Conservation (phyloP, 2,329 filamentous ascomycete species). For the Exophiala sideris region DNA sequence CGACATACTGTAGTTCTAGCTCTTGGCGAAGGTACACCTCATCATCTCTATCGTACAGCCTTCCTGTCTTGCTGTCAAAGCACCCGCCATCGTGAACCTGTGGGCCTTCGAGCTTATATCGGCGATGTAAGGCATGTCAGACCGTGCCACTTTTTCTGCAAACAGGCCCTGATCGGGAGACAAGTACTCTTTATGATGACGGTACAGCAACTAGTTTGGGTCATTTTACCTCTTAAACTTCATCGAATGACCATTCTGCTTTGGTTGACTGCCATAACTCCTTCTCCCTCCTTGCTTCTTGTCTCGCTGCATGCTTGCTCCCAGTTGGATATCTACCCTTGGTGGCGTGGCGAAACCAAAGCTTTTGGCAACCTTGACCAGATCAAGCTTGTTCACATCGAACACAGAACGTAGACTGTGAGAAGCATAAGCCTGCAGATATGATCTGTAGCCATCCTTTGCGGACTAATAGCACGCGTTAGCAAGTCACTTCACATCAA, state of each 20-base stretch:
- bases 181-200: too few species aligned
- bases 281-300: slow-evolving; percentile 67
- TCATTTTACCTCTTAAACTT: slow-evolving; percentile 52
- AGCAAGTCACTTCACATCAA: slow-evolving; percentile 9
- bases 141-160: too few species aligned
- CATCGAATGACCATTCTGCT: slow-evolving; percentile 48
- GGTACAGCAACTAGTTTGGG: slow-evolving; percentile 24
- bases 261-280: slow-evolving; percentile 75
- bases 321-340: slow-evolving; percentile 73
- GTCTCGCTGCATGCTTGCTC: slow-evolving; percentile 69
- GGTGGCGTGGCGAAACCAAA: slow-evolving; percentile 78
- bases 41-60: too few species aligned
- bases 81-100: too few species aligned
- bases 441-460: slow-evolving; percentile 76
- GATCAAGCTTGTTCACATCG: slow-evolving; percentile 75
- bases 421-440: slow-evolving; percentile 90
- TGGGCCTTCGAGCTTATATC: too few species aligned
- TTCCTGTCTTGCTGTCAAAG: too few species aligned
- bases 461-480: slow-evolving; percentile 45
- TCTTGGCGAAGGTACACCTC: too few species aligned
- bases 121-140: too few species aligned
- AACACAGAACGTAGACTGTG: slow-evolving; percentile 81
- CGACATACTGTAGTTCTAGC: too few species aligned
- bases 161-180: too few species aligned
- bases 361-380: slow-evolving; percentile 78